Conservation (phyloP, 139 green algal species). For the Mychonastes homosphaera region DNA sequence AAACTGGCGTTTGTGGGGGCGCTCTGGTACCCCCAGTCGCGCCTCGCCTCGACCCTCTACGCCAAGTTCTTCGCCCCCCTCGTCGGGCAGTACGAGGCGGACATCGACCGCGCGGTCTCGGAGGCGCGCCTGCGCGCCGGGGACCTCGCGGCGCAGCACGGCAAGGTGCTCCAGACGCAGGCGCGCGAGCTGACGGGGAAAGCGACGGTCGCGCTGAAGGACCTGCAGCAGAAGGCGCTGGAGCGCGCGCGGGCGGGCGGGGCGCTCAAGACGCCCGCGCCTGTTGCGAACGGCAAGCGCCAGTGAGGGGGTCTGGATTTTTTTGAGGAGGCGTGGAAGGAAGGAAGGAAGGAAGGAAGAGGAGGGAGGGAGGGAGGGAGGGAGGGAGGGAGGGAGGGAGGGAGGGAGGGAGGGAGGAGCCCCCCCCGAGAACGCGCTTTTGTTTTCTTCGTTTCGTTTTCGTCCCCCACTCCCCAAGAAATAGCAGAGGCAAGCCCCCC, state of each 20-base stretch:
- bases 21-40: constrained; percentile 19
- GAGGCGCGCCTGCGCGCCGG: background rate
- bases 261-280: too few relatives aligned
- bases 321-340: background rate
- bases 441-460: too few relatives aligned
- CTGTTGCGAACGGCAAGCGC: too few relatives aligned
- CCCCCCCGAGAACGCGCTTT: too few relatives aligned
- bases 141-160: constrained; percentile 11
- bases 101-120: constrained; percentile 4
- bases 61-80: constrained; percentile 8
- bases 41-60: constrained; percentile 12
- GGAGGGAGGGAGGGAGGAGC: too few relatives aligned
- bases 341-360: too few relatives aligned
- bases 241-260: constrained; percentile 6
- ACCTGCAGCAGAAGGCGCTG: constrained; percentile 14
- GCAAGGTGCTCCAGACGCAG: background rate
- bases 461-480: too few relatives aligned
- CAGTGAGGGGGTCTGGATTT: background rate
- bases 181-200: constrained; percentile 7
- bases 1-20: constrained; percentile 20
- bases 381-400: too few relatives aligned
- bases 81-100: constrained; percentile 6
- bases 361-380: too few relatives aligned
- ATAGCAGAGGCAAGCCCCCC: too few relatives aligned
- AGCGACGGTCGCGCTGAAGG: constrained; percentile 7